These are phyloP conservation scores for Phytophthora brassicae DNA, from an alignment of 352 stramenopile genomes.

Conservation along the genomic window DNA sequence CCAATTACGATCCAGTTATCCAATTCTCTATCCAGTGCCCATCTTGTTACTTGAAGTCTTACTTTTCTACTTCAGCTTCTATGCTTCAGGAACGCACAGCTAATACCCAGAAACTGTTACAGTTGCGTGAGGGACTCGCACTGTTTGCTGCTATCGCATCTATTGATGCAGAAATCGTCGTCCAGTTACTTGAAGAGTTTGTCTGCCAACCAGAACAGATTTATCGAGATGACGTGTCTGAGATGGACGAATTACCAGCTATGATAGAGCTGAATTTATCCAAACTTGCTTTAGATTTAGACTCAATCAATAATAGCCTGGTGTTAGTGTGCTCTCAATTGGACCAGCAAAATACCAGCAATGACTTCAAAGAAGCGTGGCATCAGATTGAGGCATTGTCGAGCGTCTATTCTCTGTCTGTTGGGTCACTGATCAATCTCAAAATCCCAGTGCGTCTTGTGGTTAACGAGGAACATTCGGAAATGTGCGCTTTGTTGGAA, in stretches of 20 bases:
- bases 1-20: not conserved
- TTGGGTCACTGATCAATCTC: not conserved
- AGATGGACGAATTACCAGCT: not conserved
- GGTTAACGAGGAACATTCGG: not conserved
- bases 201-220: not conserved
- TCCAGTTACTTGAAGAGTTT: not conserved
- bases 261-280: not conserved
- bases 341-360: not conserved
- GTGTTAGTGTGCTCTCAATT: not conserved
- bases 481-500: not conserved
- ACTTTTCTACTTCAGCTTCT: too few species aligned
- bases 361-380: not conserved
- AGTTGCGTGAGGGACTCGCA: not conserved
- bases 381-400: not conserved
- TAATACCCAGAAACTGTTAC: not conserved
- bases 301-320: not conserved
- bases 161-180: not conserved
- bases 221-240: not conserved
- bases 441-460: not conserved
- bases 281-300: not conserved
- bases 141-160: not conserved
- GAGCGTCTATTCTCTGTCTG: not conserved
- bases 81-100: not conserved
- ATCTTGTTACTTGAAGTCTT: not conserved
- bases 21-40: not conserved